Evolutionary conservation across 2,329 filamentous ascomycete species (phyloP).

Genomic region (Ophiosphaerella korrae): DNA sequence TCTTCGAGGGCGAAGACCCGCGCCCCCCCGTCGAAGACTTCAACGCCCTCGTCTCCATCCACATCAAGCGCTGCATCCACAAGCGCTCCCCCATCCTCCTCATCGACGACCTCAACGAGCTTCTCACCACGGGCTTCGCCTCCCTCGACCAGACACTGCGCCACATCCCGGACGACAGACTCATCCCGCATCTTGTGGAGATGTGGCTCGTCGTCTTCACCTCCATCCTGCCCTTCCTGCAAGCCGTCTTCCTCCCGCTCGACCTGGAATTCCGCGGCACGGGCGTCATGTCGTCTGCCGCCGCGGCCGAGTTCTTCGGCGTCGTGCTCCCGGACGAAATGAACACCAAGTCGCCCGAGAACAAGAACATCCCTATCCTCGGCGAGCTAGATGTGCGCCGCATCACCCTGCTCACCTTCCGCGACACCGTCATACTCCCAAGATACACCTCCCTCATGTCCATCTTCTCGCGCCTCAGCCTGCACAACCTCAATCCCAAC

Average conservation of each 20-base stretch:
- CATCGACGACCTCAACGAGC: constrained; percentile 76
- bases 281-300: constrained; percentile 78
- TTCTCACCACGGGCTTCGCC: constrained; percentile 80
- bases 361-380: constrained; percentile 51
- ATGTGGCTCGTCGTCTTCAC: constrained; percentile 95
- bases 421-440: constrained; percentile 85
- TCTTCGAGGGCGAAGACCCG: constrained; percentile 82
- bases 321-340: constrained; percentile 61
- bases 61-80: constrained; percentile 78
- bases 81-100: constrained; percentile 72
- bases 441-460: constrained; percentile 87
- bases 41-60: constrained; percentile 77
- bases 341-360: constrained; percentile 51
- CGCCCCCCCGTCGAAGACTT: constrained; percentile 83
- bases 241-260: constrained; percentile 90
- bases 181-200: constrained; percentile 90
- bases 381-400: constrained; percentile 80
- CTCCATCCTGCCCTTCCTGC: constrained; percentile 87
- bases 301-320: constrained; percentile 91
- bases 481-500: constrained; percentile 69
- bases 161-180: constrained; percentile 77
- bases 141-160: constrained; percentile 84
- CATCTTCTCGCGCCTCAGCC: constrained; percentile 85
- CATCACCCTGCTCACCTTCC: constrained; percentile 84
- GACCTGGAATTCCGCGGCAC: constrained; percentile 91